Evolutionary conservation across 139 green algal species (phyloP), one percentile per base, ranked within the genome.

Genomic region (Coccomyxa sp.): DNA sequence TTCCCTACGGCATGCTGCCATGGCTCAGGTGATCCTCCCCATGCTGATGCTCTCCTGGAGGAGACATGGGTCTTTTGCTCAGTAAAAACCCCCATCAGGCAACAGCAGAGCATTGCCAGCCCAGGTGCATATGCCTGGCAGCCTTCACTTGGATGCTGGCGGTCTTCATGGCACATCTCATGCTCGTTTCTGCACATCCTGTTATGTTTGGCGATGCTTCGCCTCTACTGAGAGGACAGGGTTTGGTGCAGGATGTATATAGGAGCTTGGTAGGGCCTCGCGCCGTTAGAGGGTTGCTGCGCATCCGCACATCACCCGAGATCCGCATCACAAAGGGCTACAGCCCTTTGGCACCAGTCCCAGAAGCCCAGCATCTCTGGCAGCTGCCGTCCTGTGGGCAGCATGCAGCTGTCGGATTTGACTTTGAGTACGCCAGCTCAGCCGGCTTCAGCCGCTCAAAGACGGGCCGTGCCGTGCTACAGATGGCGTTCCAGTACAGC

Each of bases 181-280:
- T n/a, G n/a, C n/a, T n/a, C n/a, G n/a, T n/a, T n/a, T n/a, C n/a
- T n/a, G n/a, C n/a, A n/a, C n/a, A n/a, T n/a, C n/a, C n/a, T n/a
- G n/a, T n/a, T n/a, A n/a, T n/a, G n/a, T n/a, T n/a, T n/a, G n/a
- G n/a, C n/a, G n/a, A n/a, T n/a, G n/a, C n/a, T n/a, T n/a, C n/a
- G 33, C 33, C 22, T 38, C 16, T 55, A 0, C 27, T 24, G 8
- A 68, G n/a, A 31, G 33, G 35, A n/a, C 70, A 55, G 7, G 27
- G 0, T 75, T 16, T n/a, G 34, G 29, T 80, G 68, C 93, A 97
- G 91, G 93, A 97, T 75, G 81, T 97, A 10, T 97, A 97, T 79
- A 89, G 92, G 77, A 87, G 92, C 41, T 78, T 98, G 14, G 80
- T 70, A 16, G 74, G 83, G 12, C 81, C 86, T 0, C 77, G 81